A percentile compares a stretch with the other conserved stretches of the same genome.
These are phyloP conservation scores for Salix caprea DNA, from an alignment of 345 rosid genomes.

Conservation along the genomic window DNA sequence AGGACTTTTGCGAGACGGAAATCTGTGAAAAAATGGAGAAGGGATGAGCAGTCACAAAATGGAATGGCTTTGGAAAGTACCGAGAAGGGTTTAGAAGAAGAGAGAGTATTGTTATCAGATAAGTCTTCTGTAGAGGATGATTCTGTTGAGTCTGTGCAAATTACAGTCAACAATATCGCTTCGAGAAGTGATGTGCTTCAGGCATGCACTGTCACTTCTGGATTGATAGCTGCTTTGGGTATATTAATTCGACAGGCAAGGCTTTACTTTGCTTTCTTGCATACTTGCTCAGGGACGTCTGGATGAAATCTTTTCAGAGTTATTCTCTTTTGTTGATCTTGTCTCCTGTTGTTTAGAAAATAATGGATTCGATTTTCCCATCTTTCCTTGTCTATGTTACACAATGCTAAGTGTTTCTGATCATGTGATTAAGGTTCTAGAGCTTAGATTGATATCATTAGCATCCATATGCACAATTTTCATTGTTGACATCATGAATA, in stretches of 20 bases:
- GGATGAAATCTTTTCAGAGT: not conserved
- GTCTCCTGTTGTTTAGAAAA: not conserved
- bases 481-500: not conserved
- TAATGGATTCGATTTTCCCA: not conserved
- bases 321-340: not conserved
- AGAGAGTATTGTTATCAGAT: conserved; percentile 22
- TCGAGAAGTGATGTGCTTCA: conserved; percentile 69
- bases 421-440: not conserved
- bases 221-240: conserved; percentile 63
- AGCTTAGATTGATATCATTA: not conserved
- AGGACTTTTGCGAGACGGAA: conserved; percentile 40
- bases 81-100: conserved; percentile 15
- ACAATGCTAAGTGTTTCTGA: too few relatives aligned
- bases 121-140: conserved; percentile 24
- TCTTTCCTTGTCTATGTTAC: not conserved
- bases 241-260: conserved; percentile 61
- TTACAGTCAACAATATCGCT: conserved; percentile 27
- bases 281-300: not conserved
- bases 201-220: conserved; percentile 72
- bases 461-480: not conserved
- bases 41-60: conserved; percentile 22
- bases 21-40: conserved; percentile 43
- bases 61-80: conserved; percentile 10
- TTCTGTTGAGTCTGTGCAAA: conserved; percentile 17
- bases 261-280: not conserved